Evolutionary conservation across 441 rosid genomes (phyloP).

Genomic region (Breynia disticha): DNA sequence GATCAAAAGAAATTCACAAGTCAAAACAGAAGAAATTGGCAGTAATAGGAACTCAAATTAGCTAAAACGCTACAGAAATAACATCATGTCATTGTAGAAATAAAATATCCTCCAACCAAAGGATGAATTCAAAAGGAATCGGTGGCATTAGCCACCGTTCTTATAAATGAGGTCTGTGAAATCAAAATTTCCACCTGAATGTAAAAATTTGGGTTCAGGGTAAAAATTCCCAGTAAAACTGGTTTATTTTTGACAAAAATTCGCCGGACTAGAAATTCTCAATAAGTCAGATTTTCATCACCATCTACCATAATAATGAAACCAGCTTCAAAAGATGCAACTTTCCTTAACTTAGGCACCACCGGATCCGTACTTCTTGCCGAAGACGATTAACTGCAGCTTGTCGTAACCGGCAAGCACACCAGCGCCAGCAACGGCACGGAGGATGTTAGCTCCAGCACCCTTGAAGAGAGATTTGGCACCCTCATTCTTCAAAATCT

Average conservation of each 20-base stretch:
- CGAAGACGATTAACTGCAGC: constrained; percentile 67
- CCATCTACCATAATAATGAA: constrained; percentile 13
- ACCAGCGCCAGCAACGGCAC: constrained; percentile 94
- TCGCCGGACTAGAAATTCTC: constrained; percentile 14
- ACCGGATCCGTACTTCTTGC: constrained; percentile 81
- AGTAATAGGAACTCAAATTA: background rate
- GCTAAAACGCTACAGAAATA: background rate
- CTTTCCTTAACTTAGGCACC: constrained; percentile 32
- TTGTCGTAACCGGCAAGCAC: constrained; percentile 93
- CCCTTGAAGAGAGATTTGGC: constrained; percentile 88
- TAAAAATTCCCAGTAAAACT: constrained; percentile 16
- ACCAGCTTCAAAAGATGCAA: background rate
- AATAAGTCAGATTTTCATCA: constrained; percentile 25
- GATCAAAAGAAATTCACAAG: too few species aligned
- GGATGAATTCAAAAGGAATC: constrained; percentile 6
- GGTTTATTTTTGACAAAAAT: constrained; percentile 20
- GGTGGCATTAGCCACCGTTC: constrained; percentile 15
- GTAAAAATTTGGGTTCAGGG: constrained; percentile 20
- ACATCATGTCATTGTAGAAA: too few species aligned
- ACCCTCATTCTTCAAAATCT: constrained; percentile 81
- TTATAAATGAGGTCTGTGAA: constrained; percentile 3
- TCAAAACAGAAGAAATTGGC: too few species aligned
- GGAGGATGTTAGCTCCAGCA: constrained; percentile 91
- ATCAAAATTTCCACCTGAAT: constrained; percentile 25
- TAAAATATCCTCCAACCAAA: background rate